phyloP scores from a whole-genome alignment of 495 filamentous ascomycete genomes.

The Aspergillus coremiiformis region DNA sequence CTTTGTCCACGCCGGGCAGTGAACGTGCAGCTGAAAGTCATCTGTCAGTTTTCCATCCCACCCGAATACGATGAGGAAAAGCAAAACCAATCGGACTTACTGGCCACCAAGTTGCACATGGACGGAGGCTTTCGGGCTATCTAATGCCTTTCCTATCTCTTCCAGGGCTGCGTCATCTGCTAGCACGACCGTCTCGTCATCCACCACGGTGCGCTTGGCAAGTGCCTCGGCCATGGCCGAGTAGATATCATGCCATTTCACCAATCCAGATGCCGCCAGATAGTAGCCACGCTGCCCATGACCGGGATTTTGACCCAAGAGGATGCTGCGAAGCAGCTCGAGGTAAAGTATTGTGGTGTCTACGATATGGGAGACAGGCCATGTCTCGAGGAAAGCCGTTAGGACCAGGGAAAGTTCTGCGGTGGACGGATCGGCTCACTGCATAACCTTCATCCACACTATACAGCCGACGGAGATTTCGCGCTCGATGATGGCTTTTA shows the following conservation, averaged over 20 bases:
- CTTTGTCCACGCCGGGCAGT: conserved; percentile 27
- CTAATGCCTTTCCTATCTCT: conserved; percentile 32
- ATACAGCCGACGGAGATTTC: conserved; percentile 38
- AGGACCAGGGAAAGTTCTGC: background rate
- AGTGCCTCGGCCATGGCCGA: conserved; percentile 31
- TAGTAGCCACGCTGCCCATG: conserved; percentile 42
- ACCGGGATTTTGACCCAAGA: conserved; percentile 26
- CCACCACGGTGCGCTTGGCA: conserved; percentile 29
- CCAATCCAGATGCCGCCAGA: conserved; percentile 38
- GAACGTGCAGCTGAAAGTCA: conserved; percentile 27
- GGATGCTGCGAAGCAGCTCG: conserved; percentile 35
- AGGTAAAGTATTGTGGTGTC: conserved; percentile 41
- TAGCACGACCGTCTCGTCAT: conserved; percentile 21
- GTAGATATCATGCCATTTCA: conserved; percentile 45
- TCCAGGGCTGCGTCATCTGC: conserved; percentile 28
- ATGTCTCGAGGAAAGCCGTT: conserved; percentile 19
- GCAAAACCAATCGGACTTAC: conserved; percentile 18
- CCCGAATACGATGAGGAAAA: background rate
- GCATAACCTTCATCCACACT: conserved; percentile 24
- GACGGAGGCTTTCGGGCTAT: conserved; percentile 24
- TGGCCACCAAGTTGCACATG: conserved; percentile 31
- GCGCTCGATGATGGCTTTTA: conserved; percentile 27
- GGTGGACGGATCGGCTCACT: conserved; percentile 16
- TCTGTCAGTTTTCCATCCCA: background rate
- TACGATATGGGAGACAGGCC: conserved; percentile 42